phyloP scores from a whole-genome alignment of 306 rosid genomes.

The Lagenaria siceraria region DNA sequence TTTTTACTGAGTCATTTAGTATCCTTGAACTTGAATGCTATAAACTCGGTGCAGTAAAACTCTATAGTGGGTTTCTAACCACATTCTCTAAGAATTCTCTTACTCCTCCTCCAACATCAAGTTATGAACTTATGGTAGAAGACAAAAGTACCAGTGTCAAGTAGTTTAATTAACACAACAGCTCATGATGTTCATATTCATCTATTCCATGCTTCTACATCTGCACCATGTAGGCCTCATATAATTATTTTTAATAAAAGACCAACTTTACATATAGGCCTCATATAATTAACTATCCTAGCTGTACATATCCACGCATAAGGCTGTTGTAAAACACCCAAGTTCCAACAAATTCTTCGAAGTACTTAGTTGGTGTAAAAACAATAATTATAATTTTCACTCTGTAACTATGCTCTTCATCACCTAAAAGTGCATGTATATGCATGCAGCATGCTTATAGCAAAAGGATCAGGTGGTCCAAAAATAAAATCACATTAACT shows the following conservation, averaged over 20 bases:
- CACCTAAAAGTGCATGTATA: background rate
- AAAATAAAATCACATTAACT: background rate
- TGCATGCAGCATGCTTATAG: background rate
- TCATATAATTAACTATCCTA: background rate
- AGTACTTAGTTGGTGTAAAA: background rate
- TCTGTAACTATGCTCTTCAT: background rate
- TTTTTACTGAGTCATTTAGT: background rate
- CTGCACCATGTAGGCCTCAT: background rate
- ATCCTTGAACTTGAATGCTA: background rate
- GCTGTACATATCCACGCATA: background rate
- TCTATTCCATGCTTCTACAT: background rate
- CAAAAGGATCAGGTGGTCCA: background rate
- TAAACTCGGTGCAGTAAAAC: background rate
- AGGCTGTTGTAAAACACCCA: background rate
- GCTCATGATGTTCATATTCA: background rate
- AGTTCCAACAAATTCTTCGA: background rate
- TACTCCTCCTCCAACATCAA: background rate
- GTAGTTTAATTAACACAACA: background rate
- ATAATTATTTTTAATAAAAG: background rate
- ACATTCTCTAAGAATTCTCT: background rate
- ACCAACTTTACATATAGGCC: background rate
- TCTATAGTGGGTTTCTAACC: background rate
- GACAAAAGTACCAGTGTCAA: background rate
- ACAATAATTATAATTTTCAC: background rate
- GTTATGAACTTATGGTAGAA: background rate